Conservation (phyloP, 225 moss, liverwort and hornwort species). For the Takakia lepidozioides region DNA sequence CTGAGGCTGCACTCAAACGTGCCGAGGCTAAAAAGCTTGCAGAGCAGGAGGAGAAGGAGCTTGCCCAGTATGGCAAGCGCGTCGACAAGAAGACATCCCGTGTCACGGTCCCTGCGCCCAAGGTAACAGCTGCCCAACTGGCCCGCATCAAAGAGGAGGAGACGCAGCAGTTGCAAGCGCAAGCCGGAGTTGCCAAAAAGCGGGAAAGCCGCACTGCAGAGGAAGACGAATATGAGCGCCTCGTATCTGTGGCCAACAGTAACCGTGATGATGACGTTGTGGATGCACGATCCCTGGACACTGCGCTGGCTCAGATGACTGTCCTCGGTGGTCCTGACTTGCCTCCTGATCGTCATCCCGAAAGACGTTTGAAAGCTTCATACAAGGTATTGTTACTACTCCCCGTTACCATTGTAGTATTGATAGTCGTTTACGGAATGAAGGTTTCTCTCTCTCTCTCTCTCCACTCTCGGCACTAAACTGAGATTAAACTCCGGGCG, state of each 20-base stretch:
- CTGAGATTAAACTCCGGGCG: too few species aligned
- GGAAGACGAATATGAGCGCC: constrained; percentile 75
- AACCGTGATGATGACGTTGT: constrained; percentile 77
- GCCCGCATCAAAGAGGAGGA: constrained; percentile 74
- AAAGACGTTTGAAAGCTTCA: constrained; percentile 85
- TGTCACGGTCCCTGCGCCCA: constrained; percentile 63
- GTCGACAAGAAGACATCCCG: constrained; percentile 72
- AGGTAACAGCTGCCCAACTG: constrained; percentile 80
- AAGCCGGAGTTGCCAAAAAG: constrained; percentile 51
- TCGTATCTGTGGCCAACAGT: constrained; percentile 61
- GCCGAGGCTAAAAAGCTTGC: constrained; percentile 91
- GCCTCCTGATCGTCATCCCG: constrained; percentile 79
- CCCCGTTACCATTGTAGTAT: too few species aligned
- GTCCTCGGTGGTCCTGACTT: constrained; percentile 38
- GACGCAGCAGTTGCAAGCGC: constrained; percentile 32
- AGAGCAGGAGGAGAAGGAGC: constrained; percentile 70
- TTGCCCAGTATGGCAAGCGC: constrained; percentile 63
- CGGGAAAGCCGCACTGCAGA: constrained; percentile 57
- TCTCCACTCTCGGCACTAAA: too few species aligned
- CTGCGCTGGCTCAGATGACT: constrained; percentile 84
- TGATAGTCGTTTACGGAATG: too few species aligned
- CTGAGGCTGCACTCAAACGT: constrained; percentile 75
- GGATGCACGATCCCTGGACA: constrained; percentile 77
- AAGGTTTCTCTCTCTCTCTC: background rate
- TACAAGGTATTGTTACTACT: constrained; percentile 48